Base-by-base conservation (phyloP, 2,329 filamentous ascomycete genomes). In the Cordyceps farinosa region DNA sequence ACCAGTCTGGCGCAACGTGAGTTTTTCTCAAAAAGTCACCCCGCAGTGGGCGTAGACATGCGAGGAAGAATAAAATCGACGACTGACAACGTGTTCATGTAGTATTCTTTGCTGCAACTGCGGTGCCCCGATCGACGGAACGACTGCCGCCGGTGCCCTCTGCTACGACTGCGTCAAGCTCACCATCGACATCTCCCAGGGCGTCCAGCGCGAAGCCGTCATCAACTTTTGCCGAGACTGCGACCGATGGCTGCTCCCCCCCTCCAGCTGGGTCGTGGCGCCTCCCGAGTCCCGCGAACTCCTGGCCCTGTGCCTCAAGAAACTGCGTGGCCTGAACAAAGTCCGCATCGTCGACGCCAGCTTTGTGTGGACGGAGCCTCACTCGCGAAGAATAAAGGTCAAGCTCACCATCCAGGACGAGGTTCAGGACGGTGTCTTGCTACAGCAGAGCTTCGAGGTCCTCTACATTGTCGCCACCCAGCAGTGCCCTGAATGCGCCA, bases 91-190 rank as follows among this genome's bases (percentile, higher is more conserved):
- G 6, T 8, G n/a, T 15, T 22, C 2, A 6, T 32, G 2, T 45
- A 91, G 88, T n/a, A 97, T 98, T 73, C 90, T 99, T 64, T 99
- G 95, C 79, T 97, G 92, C 81, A 97, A 98, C 83, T 99, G 95
- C 77, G 95, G 94, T 73, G 92, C 91, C 65, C 89, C 94, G 45
- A 97, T 99, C 72, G 93, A 97, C 77, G 95, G 95, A 76, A 97
- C 92, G 22, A 87, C 87, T 15, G 84, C 91, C 32, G 88, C 90
- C 60, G 92, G 92, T 66, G 93, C 95, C 47, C 88, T 97, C 63
- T 99, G 95, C 80, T 92, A 92, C 76, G 94, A 98, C 81, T 98
- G 95, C 77, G 87, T 98, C 74, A 97, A 96, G 76, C 86, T 96
- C 69, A 96, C 92, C 55, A 87, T 96, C 77, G 95, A 99, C 78